phyloP scores from a whole-genome alignment of 352 stramenopile genomes.

The Aphanomyces stellatus region DNA sequence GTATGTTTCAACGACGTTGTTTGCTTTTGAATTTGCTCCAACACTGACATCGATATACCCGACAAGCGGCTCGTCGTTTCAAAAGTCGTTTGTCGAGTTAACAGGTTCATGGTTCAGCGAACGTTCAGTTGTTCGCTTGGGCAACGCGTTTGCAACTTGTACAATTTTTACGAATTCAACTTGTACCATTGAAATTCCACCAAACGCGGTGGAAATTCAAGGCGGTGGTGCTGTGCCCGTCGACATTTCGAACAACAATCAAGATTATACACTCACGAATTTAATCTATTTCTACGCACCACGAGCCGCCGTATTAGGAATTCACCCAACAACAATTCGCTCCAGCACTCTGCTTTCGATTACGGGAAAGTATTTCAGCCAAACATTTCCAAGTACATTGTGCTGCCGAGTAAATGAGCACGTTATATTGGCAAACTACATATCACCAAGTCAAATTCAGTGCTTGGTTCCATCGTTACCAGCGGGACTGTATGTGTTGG shows the following conservation, averaged over 20 bases:
- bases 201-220: background rate
- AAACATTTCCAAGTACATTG: conserved; percentile 24
- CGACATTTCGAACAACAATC: conserved; percentile 9
- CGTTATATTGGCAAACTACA: conserved; percentile 18
- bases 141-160: background rate
- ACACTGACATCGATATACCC: background rate
- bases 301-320: conserved; percentile 20
- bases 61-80: background rate
- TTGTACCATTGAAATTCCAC: conserved; percentile 11
- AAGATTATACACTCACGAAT: conserved; percentile 10
- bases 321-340: conserved; percentile 23
- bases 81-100: background rate
- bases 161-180: background rate
- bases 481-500: conserved; percentile 32
- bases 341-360: conserved; percentile 22
- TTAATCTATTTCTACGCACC: conserved; percentile 28
- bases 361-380: conserved; percentile 25
- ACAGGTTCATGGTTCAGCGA: background rate
- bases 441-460: conserved; percentile 29
- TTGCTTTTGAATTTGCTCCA: background rate
- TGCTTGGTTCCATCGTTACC: conserved; percentile 28
- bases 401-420: conserved; percentile 25
- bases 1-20: conserved; percentile 6
- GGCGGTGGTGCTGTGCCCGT: background rate
- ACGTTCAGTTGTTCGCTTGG: background rate